Conservation (phyloP, 495 filamentous ascomycete genomes). For the Penicillium subrubescens region DNA sequence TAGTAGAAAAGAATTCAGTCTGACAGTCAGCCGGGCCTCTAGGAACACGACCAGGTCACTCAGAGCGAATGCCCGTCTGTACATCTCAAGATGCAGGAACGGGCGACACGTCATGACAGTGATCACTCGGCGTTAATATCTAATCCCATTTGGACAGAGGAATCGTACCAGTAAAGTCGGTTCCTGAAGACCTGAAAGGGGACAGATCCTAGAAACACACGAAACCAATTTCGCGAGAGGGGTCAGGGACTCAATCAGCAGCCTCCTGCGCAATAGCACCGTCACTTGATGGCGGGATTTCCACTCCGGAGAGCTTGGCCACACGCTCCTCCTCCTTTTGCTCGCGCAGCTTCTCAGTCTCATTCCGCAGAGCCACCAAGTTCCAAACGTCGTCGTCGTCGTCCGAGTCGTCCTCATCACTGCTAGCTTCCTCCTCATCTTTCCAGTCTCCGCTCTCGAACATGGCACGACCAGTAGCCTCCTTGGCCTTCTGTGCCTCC, state of each 20-base stretch:
- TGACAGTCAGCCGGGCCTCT: conserved; percentile 13
- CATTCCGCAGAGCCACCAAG: conserved; percentile 69
- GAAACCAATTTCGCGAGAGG: conserved; percentile 29
- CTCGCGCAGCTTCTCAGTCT: conserved; percentile 64
- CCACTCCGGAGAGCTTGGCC: conserved; percentile 35
- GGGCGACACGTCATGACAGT: conserved; percentile 15
- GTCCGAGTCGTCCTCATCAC: conserved; percentile 56
- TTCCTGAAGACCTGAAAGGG: conserved; percentile 25
- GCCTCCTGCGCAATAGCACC: conserved; percentile 30
- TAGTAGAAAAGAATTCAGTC: conserved; percentile 9
- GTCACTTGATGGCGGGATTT: conserved; percentile 26
- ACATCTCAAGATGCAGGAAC: conserved; percentile 9
- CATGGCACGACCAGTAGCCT: conserved; percentile 89
- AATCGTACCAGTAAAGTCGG: conserved; percentile 26
- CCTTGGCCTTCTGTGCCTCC: conserved; percentile 84
- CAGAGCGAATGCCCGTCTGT: conserved; percentile 13
- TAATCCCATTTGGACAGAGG: conserved; percentile 28
- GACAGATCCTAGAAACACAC: conserved; percentile 35
- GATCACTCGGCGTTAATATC: conserved; percentile 32
- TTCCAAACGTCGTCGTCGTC: conserved; percentile 69
- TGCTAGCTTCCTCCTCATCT: conserved; percentile 63
- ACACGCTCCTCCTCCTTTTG: conserved; percentile 50
- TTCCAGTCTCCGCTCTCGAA: conserved; percentile 97
- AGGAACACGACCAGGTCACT: conserved; percentile 20
- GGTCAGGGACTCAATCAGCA: conserved; percentile 33